Evolutionary conservation across 2,329 filamentous ascomycete genomes (phyloP).

Genomic region (Talaromyces albobiverticillius): DNA sequence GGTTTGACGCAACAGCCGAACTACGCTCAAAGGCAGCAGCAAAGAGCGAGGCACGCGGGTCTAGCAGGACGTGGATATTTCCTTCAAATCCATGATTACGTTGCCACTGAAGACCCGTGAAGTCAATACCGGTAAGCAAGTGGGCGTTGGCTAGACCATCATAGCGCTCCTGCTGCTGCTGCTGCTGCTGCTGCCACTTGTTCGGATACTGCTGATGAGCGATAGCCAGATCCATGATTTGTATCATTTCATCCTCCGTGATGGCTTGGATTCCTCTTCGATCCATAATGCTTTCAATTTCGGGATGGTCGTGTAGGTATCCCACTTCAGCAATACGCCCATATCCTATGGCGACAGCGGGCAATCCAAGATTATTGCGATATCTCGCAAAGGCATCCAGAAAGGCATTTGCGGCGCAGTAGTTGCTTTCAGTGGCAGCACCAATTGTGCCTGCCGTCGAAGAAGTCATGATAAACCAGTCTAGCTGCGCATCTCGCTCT

Average conservation of each 20-base stretch:
- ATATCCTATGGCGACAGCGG: constrained; percentile 26
- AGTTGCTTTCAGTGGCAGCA: constrained; percentile 15
- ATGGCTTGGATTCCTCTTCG: constrained; percentile 37
- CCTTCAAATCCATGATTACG: background rate
- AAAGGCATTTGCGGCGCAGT: constrained; percentile 20
- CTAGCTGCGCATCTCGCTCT: constrained; percentile 15
- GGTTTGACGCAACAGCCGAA: background rate
- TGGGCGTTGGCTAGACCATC: background rate
- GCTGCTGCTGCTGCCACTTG: background rate
- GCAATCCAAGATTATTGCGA: constrained; percentile 17
- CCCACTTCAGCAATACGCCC: constrained; percentile 40
- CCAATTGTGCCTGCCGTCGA: constrained; percentile 23
- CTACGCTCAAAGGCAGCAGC: background rate
- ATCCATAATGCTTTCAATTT: constrained; percentile 33
- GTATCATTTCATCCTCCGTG: constrained; percentile 31
- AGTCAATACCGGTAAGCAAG: constrained; percentile 2
- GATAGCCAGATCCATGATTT: constrained; percentile 11
- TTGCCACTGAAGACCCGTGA: background rate
- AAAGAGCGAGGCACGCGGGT: constrained; percentile 3
- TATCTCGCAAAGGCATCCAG: constrained; percentile 20
- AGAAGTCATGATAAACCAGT: constrained; percentile 31
- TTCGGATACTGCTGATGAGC: no score
- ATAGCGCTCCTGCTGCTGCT: background rate
- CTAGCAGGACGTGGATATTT: background rate
- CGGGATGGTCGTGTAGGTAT: constrained; percentile 34